phyloP scores from a whole-genome alignment of 345 rosid species.

The rapeseed (Brassica napus) region DNA sequence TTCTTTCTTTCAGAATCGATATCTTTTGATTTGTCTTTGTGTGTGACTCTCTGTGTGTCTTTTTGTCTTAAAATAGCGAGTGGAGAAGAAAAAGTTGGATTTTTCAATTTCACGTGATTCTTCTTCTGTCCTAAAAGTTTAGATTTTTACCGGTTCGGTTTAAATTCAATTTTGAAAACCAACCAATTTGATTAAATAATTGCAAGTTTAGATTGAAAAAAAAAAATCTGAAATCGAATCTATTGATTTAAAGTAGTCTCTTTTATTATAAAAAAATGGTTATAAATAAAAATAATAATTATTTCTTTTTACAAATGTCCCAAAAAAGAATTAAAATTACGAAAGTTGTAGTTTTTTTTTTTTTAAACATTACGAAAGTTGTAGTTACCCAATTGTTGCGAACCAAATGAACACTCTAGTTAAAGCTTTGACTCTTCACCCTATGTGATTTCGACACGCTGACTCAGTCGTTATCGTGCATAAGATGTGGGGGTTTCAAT shows the following conservation, averaged over 20 bases:
- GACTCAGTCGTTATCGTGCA: neutral
- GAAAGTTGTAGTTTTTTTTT: neutral
- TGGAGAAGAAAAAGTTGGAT: neutral
- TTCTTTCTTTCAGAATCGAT: neutral
- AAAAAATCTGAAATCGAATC: neutral
- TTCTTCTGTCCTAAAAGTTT: neutral
- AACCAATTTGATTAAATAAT: neutral
- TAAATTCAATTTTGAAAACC: neutral
- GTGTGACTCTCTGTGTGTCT: neutral
- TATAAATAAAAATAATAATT: neutral
- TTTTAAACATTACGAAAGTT: neutral
- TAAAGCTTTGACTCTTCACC: neutral
- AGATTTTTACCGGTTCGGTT: neutral
- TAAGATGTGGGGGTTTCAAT: conserved; percentile 10
- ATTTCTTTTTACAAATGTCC: neutral
- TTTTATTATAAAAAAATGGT: neutral
- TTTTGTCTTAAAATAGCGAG: neutral
- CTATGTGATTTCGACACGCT: conserved; percentile 7
- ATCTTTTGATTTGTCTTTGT: conserved; percentile 21
- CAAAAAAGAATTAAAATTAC: neutral
- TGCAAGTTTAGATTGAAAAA: neutral
- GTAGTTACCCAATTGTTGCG: neutral
- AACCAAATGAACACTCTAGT: neutral
- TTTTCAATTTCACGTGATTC: neutral
- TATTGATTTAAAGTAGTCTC: neutral